Base-by-base conservation (phyloP, 176 grass and related monocot genomes). In the Canna indica region DNA sequence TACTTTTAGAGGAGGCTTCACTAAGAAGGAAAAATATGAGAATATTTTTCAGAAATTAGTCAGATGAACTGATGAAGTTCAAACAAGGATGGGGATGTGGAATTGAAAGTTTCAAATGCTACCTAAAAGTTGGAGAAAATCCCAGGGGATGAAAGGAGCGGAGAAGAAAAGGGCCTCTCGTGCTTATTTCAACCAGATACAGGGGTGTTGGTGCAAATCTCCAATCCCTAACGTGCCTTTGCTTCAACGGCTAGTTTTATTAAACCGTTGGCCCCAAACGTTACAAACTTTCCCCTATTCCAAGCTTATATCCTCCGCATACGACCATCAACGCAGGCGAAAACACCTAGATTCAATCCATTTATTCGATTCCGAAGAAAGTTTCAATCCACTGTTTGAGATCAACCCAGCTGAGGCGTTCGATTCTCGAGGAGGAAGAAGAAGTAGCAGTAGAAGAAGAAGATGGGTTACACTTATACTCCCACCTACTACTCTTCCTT, bases 401-500 rank as follows among this genome's bases (percentile, higher is more conserved):
- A 46, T 46, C 15, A 7, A 46, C 44, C 9, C 20, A 54, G n/a
- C n/a, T 18, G 0, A 7, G 6, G 17, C 22, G 2, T 24, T 54
- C 13, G 1, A 29, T 11, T 0, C 29, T 62, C 28, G 28, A 72
- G 31, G 7, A 1, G 18, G 18, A n/a, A 22, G 1, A 33, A 75
- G n/a, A 10, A 65, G 17, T 20, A 18, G 8, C 1, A 45, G 41
- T 18, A 32, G 45, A 76, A 27, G 39, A 75, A 27, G 53, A 45
- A 50, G 28, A 75, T 97, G 93, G 86, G 59, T 74, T 85, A 92
- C 76, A 73, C 77, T 10, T 92, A 97, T 86, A 97, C 81, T 50
- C 88, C 93, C 1, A 75, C 88, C 24, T 97, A 97, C 77, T 97
- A 97, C 88, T 92, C 94, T 59, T 79, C 88, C 11, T 85, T 97